Conservation (phyloP, 495 filamentous ascomycete genomes). For the Tuber umbilicatum region DNA sequence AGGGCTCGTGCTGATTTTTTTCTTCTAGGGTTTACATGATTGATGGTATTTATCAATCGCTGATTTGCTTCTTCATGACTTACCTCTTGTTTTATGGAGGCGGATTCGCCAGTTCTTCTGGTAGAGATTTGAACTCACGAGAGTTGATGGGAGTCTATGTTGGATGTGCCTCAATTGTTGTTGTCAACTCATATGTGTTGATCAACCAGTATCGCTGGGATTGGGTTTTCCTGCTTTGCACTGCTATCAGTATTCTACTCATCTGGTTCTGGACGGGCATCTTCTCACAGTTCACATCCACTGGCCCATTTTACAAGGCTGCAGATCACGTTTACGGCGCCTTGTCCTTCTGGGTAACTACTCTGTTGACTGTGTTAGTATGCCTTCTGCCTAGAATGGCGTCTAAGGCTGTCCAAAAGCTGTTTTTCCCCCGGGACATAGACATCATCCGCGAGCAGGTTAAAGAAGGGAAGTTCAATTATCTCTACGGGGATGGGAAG, state of each 20-base stretch:
- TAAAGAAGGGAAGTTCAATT: conserved; percentile 67
- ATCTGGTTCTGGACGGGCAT: conserved; percentile 97
- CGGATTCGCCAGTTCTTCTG: conserved; percentile 60
- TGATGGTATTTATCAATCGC: conserved; percentile 90
- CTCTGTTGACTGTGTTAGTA: conserved; percentile 66
- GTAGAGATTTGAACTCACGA: conserved; percentile 65
- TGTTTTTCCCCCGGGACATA: conserved; percentile 83
- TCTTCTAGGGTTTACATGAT: conserved; percentile 75
- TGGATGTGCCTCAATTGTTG: conserved; percentile 67
- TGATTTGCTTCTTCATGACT: conserved; percentile 87
- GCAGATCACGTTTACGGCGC: conserved; percentile 72
- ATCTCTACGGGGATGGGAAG: conserved; percentile 53
- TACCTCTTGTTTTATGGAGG: conserved; percentile 68
- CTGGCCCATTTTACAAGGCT: conserved; percentile 66
- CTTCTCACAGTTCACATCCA: conserved; percentile 64
- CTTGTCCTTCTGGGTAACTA: conserved; percentile 76
- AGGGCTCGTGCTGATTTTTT: conserved; percentile 42
- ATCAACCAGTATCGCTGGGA: conserved; percentile 98
- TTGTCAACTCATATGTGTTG: conserved; percentile 87
- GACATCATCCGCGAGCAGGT: conserved; percentile 95
- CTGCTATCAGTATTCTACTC: conserved; percentile 70
- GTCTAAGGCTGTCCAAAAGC: conserved; percentile 81
- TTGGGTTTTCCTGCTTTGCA: conserved; percentile 81
- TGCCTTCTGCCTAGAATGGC: conserved; percentile 80
- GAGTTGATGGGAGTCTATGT: conserved; percentile 78